Evolutionary conservation across 176 grass and related monocot genomes (phyloP).

Genomic region (Triticum monococcum): DNA sequence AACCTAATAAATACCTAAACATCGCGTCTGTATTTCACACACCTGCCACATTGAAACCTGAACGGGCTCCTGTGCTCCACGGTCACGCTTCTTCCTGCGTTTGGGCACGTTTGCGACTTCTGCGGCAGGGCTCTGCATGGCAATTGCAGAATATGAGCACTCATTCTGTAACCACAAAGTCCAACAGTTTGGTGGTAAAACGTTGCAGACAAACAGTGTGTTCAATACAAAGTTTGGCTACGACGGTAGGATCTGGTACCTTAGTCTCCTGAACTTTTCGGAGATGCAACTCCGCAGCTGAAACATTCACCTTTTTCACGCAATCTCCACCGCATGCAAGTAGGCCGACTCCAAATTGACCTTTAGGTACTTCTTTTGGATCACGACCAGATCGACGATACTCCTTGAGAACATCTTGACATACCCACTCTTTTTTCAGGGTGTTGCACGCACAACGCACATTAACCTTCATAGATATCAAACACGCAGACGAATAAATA

Average conservation of each 20-base stretch:
- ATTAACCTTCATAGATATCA: slow-evolving; percentile 62
- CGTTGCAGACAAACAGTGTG: background rate
- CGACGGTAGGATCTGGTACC: slow-evolving; percentile 38
- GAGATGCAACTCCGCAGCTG: slow-evolving; percentile 65
- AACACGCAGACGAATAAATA: slow-evolving; percentile 16
- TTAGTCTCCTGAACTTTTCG: slow-evolving; percentile 72
- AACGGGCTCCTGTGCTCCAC: slow-evolving; percentile 46
- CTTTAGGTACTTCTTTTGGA: slow-evolving; percentile 75
- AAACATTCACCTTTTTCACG: slow-evolving; percentile 56
- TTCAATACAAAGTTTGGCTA: background rate
- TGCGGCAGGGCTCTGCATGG: slow-evolving; percentile 18
- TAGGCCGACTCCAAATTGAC: slow-evolving; percentile 78
- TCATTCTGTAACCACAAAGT: background rate
- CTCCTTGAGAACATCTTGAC: slow-evolving; percentile 80
- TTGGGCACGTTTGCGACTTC: slow-evolving; percentile 67
- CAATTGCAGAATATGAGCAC: slow-evolving; percentile 10
- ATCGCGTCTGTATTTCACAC: slow-evolving; percentile 23
- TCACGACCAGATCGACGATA: slow-evolving; percentile 59
- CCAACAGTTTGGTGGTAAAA: background rate
- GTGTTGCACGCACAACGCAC: slow-evolving; percentile 79
- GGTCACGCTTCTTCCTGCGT: slow-evolving; percentile 72
- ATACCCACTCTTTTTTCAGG: slow-evolving; percentile 86
- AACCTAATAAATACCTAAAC: background rate
- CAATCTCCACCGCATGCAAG: slow-evolving; percentile 66
- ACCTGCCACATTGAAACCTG: slow-evolving; percentile 66